phyloP scores from a whole-genome alignment of 768 basidiomycete species.

The Lyophyllum semitale region DNA sequence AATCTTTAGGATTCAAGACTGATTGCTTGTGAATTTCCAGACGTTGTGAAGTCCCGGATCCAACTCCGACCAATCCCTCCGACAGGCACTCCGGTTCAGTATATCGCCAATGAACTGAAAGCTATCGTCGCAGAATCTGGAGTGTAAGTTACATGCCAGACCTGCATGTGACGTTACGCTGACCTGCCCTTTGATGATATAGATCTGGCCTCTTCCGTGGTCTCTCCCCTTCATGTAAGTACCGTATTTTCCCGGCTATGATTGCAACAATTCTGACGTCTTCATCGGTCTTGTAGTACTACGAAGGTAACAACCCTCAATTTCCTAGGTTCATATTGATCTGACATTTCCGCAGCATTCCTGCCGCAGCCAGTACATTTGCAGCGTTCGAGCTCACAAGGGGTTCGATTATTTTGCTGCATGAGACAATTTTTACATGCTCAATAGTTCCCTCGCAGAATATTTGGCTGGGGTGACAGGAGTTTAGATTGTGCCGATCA shows the following conservation, averaged over 20 bases:
- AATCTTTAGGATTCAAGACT: not conserved
- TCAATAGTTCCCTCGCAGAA: conserved; percentile 24
- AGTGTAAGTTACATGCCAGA: conserved; percentile 46
- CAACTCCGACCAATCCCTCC: conserved; percentile 81
- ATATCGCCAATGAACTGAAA: conserved; percentile 73
- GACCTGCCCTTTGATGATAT: not conserved
- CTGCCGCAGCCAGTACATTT: conserved; percentile 90
- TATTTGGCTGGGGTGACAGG: conserved; percentile 38
- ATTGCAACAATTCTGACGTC: not conserved
- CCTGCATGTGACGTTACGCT: not conserved
- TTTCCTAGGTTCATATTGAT: not conserved
- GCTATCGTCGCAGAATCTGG: conserved; percentile 72
- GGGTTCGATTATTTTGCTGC: conserved; percentile 41
- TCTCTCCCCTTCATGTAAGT: conserved; percentile 75
- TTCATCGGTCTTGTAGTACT: conserved; percentile 43
- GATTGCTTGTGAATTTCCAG: conserved; percentile 33
- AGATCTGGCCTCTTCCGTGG: conserved; percentile 73
- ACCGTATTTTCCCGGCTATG: not conserved
- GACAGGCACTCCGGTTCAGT: conserved; percentile 68
- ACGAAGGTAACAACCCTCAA: conserved; percentile 48
- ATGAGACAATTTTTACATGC: not conserved
- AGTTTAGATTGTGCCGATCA: conserved; percentile 19
- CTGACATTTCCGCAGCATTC: conserved; percentile 58
- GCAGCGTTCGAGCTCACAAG: conserved; percentile 85
- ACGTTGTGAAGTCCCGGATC: conserved; percentile 90